phyloP scores from a whole-genome alignment of 305 asterid genomes.

The Solanum hybrid region DNA sequence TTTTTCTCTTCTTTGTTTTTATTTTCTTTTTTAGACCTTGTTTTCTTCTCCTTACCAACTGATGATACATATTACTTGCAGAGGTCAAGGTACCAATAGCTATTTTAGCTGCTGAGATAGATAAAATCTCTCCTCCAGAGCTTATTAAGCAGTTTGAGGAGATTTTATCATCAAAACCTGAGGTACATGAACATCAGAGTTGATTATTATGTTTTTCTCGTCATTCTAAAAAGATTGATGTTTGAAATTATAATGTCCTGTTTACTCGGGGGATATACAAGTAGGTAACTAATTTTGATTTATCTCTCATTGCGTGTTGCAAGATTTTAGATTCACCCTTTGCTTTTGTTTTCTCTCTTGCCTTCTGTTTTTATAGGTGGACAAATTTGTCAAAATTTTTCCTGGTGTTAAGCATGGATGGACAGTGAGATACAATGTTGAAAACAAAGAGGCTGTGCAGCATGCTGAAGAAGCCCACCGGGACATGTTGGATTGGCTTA shows the following conservation, averaged over 20 bases:
- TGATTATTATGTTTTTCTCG: background rate
- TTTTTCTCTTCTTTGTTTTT: background rate
- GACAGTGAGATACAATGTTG: constrained; percentile 38
- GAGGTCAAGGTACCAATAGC: constrained; percentile 35
- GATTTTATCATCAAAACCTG: constrained; percentile 31
- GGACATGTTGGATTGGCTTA: constrained; percentile 41
- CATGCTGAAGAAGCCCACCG: constrained; percentile 42
- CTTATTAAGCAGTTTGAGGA: constrained; percentile 31
- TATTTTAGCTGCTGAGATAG: constrained; percentile 38
- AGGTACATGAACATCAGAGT: constrained; percentile 14
- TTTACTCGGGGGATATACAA: background rate
- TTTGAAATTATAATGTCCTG: background rate
- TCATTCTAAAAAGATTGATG: background rate
- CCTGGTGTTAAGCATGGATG: constrained; percentile 42
- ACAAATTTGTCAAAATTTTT: constrained; percentile 36
- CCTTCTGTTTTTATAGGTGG: constrained; percentile 16
- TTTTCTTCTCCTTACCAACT: background rate
- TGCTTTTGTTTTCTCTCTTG: background rate
- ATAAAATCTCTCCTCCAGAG: constrained; percentile 29
- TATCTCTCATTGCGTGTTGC: background rate
- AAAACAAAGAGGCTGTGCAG: constrained; percentile 31
- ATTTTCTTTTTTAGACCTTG: background rate
- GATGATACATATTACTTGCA: background rate
- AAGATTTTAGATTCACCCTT: background rate
- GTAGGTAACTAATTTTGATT: background rate